phyloP scores from a whole-genome alignment of 2,329 filamentous ascomycete species.

The Cytospora schulzeri region DNA sequence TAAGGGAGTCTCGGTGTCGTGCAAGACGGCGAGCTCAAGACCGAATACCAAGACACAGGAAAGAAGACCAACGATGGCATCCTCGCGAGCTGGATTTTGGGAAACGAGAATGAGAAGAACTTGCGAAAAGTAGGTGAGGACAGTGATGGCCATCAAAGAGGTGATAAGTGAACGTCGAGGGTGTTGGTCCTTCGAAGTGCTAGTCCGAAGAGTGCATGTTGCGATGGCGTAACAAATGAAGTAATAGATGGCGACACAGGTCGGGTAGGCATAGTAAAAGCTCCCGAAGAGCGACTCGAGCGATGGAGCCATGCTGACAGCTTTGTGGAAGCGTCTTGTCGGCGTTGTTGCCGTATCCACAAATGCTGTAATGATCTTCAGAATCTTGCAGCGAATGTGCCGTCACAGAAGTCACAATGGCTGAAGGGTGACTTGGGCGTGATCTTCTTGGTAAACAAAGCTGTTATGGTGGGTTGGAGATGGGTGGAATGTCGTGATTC shows the following conservation, averaged over 20 bases:
- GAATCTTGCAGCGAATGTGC: neutral
- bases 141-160: constrained; percentile 45
- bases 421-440: neutral
- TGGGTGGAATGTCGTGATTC: neutral
- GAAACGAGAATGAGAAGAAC: constrained; percentile 41
- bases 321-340: neutral
- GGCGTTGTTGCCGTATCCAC: too few relatives aligned
- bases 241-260: constrained; percentile 60
- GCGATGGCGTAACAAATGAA: constrained; percentile 52
- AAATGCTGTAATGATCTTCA: neutral
- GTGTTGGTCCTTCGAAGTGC: constrained; percentile 40
- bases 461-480: neutral
- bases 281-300: constrained; percentile 41
- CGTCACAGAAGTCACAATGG: neutral
- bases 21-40: constrained; percentile 58
- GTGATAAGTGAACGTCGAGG: constrained; percentile 48
- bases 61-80: constrained; percentile 58
- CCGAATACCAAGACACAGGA: constrained; percentile 67
- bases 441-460: neutral
- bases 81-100: constrained; percentile 39
- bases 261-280: constrained; percentile 63
- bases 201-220: constrained; percentile 56
- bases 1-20: constrained; percentile 51
- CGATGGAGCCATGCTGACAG: constrained; percentile 27
- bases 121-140: constrained; percentile 52